These are phyloP conservation scores for Umbelopsis isabellina DNA, from an alignment of 192 early-diverging fungal genomes.

Conservation along the genomic window DNA sequence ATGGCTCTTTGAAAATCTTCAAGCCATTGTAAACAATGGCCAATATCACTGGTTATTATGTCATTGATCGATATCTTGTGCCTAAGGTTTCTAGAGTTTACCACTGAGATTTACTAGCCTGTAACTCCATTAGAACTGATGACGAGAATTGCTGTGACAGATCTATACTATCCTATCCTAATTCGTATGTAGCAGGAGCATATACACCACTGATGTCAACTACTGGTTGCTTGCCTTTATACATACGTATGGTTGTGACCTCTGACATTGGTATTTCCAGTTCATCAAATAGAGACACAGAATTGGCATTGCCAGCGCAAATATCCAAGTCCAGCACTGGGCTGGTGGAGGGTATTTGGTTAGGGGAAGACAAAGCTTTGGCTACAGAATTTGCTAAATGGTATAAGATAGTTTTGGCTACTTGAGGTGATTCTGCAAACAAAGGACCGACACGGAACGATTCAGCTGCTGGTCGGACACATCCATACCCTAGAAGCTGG, in stretches of 20 bases:
- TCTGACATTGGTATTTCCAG: conserved; percentile 30
- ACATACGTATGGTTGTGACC: conserved; percentile 41
- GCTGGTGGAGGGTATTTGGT: neutral
- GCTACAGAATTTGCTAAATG: conserved; percentile 29
- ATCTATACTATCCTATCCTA: conserved; percentile 20
- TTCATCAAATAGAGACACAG: conserved; percentile 24
- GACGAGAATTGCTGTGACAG: neutral
- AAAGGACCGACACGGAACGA: conserved; percentile 42
- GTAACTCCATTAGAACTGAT: neutral
- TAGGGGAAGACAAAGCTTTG: neutral
- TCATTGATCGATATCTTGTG: too few relatives aligned
- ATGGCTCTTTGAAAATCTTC: too few relatives aligned
- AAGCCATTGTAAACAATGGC: too few relatives aligned
- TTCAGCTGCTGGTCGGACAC: conserved; percentile 35
- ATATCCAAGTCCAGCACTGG: neutral
- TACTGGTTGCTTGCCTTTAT: conserved; percentile 37
- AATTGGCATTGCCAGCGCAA: neutral
- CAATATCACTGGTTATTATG: too few relatives aligned
- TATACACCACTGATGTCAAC: conserved; percentile 37
- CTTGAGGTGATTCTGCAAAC: conserved; percentile 31
- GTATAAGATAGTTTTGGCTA: conserved; percentile 36
- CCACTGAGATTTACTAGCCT: neutral
- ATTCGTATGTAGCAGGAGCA: conserved; percentile 31
- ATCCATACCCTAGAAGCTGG: conserved; percentile 31
- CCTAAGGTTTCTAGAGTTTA: neutral